A percentile compares a stretch with the other conserved stretches of the same genome.
These are phyloP conservation scores for Meyerozyma athensensis DNA, from an alignment of 1,139 yeast species.

Conservation along the genomic window DNA sequence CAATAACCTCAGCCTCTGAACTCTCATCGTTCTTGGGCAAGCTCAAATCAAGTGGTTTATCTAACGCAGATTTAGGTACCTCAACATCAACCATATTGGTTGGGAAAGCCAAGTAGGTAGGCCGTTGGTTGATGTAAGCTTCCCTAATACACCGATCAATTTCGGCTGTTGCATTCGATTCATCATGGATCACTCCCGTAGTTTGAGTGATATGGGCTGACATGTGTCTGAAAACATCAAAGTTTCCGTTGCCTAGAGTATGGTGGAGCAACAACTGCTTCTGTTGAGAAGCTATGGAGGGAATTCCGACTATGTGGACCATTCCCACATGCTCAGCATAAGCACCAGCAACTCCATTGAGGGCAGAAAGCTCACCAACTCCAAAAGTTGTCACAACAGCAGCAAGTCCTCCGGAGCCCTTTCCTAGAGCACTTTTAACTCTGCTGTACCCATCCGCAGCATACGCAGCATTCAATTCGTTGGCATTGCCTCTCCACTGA, in stretches of 20 bases:
- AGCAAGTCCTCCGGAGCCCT: slow-evolving; percentile 35
- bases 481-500: slow-evolving; percentile 69
- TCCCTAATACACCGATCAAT: slow-evolving; percentile 34
- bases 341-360: slow-evolving; percentile 56
- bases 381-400: slow-evolving; percentile 65
- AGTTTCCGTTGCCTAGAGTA: slow-evolving; percentile 82
- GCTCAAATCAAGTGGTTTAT: slow-evolving; percentile 28
- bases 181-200: slow-evolving; percentile 27
- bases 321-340: slow-evolving; percentile 58
- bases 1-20: slow-evolving; percentile 30
- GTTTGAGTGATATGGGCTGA: slow-evolving; percentile 29
- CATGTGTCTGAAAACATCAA: slow-evolving; percentile 74
- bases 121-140: slow-evolving; percentile 34
- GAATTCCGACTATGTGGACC: slow-evolving; percentile 53
- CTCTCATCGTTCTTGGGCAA: slow-evolving; percentile 25
- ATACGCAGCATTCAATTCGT: slow-evolving; percentile 68
- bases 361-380: slow-evolving; percentile 59
- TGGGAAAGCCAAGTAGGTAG: slow-evolving; percentile 36
- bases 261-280: slow-evolving; percentile 51
- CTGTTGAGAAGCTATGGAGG: slow-evolving; percentile 59
- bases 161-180: slow-evolving; percentile 25
- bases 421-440: slow-evolving; percentile 34
- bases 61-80: slow-evolving; percentile 26
- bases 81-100: slow-evolving; percentile 33
- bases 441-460: slow-evolving; percentile 72